These are phyloP conservation scores for Posidonia australis DNA, from an alignment of 106 monocot genomes.

Conservation along the genomic window DNA sequence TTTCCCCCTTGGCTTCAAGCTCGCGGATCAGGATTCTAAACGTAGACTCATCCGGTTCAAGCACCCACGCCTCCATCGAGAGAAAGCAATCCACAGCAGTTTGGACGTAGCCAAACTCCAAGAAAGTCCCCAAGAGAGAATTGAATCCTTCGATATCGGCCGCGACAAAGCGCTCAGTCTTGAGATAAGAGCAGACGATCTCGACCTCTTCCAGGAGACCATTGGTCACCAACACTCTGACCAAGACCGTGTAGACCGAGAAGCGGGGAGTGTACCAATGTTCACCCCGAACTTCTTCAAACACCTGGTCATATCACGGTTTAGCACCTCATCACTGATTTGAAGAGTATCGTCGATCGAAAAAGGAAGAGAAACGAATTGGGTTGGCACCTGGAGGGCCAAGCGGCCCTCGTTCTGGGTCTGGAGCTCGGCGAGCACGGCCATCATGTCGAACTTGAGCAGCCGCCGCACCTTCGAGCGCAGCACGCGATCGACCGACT, in stretches of 20 bases:
- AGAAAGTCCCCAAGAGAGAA: conserved; percentile 39
- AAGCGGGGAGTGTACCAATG: conserved; percentile 76
- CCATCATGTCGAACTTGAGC: conserved; percentile 67
- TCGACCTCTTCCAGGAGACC: conserved; percentile 37
- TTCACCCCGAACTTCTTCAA: conserved; percentile 75
- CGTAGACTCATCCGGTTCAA: conserved; percentile 65
- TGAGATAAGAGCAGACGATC: conserved; percentile 41
- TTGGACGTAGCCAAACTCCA: conserved; percentile 47
- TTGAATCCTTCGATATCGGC: conserved; percentile 79
- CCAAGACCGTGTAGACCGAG: conserved; percentile 48
- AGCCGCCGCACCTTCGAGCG: conserved; percentile 60
- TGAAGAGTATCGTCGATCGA: not conserved
- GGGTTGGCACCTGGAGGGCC: conserved; percentile 46
- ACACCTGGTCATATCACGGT: conserved; percentile 33
- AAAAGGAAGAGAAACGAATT: not conserved
- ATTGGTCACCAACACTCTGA: conserved; percentile 47
- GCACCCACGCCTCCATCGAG: conserved; percentile 76
- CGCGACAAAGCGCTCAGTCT: conserved; percentile 30
- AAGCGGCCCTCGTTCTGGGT: conserved; percentile 47
- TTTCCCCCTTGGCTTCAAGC: conserved; percentile 49
- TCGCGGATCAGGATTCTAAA: conserved; percentile 49
- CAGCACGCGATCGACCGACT: conserved; percentile 16
- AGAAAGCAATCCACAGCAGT: conserved; percentile 64
- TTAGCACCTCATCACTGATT: not conserved
- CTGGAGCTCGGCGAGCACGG: conserved; percentile 63